A percentile compares a stretch with the other conserved stretches of the same genome.
Conservation (phyloP, 2,329 filamentous ascomycete species). For the Lomentospora prolificans region DNA sequence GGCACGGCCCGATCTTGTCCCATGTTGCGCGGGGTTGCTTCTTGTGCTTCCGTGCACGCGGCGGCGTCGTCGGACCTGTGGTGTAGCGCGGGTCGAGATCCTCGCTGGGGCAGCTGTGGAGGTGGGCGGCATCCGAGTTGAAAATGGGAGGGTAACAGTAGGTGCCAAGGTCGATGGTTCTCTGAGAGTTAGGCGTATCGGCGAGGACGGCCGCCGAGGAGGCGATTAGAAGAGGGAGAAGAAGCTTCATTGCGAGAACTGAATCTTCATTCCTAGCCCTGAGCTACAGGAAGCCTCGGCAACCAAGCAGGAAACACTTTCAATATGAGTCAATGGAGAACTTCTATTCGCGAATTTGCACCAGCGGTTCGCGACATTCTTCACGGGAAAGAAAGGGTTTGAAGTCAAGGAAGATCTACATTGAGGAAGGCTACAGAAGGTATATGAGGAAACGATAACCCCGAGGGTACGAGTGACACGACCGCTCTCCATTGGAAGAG, state of each 20-base stretch:
- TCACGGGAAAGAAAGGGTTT: not conserved
- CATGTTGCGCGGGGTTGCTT: not conserved
- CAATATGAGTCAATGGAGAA: no score
- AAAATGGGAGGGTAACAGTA: not conserved
- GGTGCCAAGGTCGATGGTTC: not conserved
- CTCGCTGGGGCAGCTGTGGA: constrained; percentile 1
- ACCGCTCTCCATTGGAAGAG: not conserved
- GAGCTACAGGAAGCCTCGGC: no score
- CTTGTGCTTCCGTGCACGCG: not conserved
- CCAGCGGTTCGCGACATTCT: no score
- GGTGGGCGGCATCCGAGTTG: constrained; percentile 4
- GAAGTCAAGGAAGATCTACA: not conserved
- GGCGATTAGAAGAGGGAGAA: not conserved
- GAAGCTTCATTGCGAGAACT: not conserved
- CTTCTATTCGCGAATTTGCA: no score
- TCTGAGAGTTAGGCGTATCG: not conserved
- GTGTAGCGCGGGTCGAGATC: constrained; percentile 2
- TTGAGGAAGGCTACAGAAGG: not conserved
- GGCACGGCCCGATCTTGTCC: not conserved
- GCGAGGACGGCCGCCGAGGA: not conserved
- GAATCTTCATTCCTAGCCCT: no score
- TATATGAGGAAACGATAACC: not conserved
- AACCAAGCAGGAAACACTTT: no score
- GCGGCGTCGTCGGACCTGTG: not conserved
- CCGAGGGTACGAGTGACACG: not conserved